Base-by-base conservation (phyloP, 225 moss, liverwort and hornwort species). In the Anthoceros angustus region DNA sequence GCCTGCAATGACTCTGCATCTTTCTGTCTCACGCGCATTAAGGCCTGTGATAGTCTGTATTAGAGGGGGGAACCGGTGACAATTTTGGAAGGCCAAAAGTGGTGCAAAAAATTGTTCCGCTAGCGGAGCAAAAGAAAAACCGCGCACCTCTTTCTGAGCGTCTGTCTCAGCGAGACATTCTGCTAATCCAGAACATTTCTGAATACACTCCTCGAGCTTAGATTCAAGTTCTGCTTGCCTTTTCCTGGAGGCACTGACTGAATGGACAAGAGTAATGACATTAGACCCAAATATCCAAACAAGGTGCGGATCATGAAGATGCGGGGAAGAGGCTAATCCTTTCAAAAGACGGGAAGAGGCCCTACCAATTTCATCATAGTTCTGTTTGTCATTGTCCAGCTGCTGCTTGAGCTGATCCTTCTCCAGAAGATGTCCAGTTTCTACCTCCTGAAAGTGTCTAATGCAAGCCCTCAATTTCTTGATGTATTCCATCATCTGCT, bases 401-500 rank as follows among this genome's bases (percentile, higher is more conserved):
- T 84, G 82, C 72, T 85, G 83, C 61, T 62, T 70, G 25, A 81
- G 69, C 8, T 85, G 85, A 5, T 81, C 77, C 63, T 80, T 80
- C 61, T 88, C 88, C 43, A 61, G 74, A 15, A 70, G 83, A 10
- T 88, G 74, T 63, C 79, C 77, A 0, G 82, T 71, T 74, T 87
- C 88, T 3, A 88, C 73, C 72, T 91, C 91, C 79, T 95, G 95
- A 67, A 91, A 91, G 24, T 88, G 86, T 62, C 91, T 88, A 40
- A 95, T 82, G 65, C 95, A 95, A n/a, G 81, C 78, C 32, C 95
- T 90, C 60, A 95, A 85, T 77, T 91, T 95, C 73, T 95, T 95
- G 45, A 95, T 95, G 49, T 95, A 95, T 64, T 95, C 95, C 95
- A 95, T 95, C 95, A 95, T 95, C 76, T 95, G 95, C 71, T 95